Conservation (phyloP, 129 eudicot genomes). For the Helichrysum umbraculigerum region DNA sequence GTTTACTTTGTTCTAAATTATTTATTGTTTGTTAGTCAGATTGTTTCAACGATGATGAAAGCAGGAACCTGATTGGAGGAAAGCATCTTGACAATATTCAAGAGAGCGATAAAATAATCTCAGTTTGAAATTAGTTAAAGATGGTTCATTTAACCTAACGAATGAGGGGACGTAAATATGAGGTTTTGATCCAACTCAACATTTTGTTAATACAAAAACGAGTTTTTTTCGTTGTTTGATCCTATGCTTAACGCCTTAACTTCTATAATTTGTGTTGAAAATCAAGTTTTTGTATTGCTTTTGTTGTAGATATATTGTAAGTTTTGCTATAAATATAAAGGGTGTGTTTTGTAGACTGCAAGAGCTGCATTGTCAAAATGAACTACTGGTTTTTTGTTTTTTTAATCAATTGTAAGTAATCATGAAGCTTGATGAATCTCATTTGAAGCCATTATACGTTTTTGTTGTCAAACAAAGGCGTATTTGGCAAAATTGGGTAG, state of each 20-base stretch:
- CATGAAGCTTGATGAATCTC: no score
- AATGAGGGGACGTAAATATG: slow-evolving; percentile 29
- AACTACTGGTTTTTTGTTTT: no score
- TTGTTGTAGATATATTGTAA: background rate
- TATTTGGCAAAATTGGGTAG: no score
- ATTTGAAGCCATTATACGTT: no score
- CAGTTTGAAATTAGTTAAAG: slow-evolving; percentile 69
- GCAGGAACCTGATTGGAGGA: slow-evolving; percentile 95
- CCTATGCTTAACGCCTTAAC: slow-evolving; percentile 15
- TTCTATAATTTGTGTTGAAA: slow-evolving; percentile 13
- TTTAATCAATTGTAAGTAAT: no score
- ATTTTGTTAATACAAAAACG: slow-evolving; percentile 20
- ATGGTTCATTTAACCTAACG: slow-evolving; percentile 54
- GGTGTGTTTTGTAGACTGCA: background rate
- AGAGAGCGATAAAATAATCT: slow-evolving; percentile 79
- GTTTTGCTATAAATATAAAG: background rate
- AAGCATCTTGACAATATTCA: slow-evolving; percentile 90
- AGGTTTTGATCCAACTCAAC: slow-evolving; percentile 22
- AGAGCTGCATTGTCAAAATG: background rate
- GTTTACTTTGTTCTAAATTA: slow-evolving; percentile 14
- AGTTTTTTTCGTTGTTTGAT: background rate
- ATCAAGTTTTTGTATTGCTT: background rate
- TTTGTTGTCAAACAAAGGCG: no score
- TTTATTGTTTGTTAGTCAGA: background rate
- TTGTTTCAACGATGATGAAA: slow-evolving; percentile 97